Evolutionary conservation across 1,139 yeast species (phyloP), one percentile per base, ranked within the genome.

Genomic region (Hemisphaericaspora xylanilytica): DNA sequence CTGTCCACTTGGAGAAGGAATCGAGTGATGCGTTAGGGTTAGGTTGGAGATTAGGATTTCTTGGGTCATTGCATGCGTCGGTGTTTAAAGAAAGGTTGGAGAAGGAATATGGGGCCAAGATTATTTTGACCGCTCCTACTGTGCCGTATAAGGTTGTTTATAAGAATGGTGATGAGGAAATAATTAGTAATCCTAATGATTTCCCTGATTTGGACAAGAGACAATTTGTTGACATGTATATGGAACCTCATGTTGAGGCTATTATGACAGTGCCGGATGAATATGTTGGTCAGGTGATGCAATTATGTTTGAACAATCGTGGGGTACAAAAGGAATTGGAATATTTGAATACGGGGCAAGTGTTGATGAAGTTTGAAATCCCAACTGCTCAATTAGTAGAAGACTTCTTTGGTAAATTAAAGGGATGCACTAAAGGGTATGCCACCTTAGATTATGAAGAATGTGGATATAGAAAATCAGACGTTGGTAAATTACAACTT

Each of bases 371-470:
- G 51, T 92, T 88, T 59, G 78, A 81, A 40, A 63, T 92, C 7
- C 98, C 98, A 2, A 70, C 92, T 44, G 85, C 95, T 0, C 95
- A 89, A 53, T 65, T 92, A 33, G 96, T 92, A 3, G 97, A 92
- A 55, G 96, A 92, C 61, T 90, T 92, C 57, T 89, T 92, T 59
- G 97, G 97, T 1, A 87, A 86, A 56, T 69, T 92, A 41, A 92
- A 92, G 59, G 94, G 97, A 1, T 74, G 81, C 3, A 88, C 97
- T 0, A 80, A 82, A 52, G 98, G 98, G 0, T 92, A 87, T 60
- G 98, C 96, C 0, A 85, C 96, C 0, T 68, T 92, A 41, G 98
- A 92, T 61, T 92, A 92, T 55, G 97, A 92, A 53, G 97, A 92
- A 56, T 81, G 85, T 2, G 98, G 97, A 0, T 92, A 89, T 61